Evolutionary conservation across 1,139 yeast species (phyloP).

Genomic region (Taiozyma sp.): DNA sequence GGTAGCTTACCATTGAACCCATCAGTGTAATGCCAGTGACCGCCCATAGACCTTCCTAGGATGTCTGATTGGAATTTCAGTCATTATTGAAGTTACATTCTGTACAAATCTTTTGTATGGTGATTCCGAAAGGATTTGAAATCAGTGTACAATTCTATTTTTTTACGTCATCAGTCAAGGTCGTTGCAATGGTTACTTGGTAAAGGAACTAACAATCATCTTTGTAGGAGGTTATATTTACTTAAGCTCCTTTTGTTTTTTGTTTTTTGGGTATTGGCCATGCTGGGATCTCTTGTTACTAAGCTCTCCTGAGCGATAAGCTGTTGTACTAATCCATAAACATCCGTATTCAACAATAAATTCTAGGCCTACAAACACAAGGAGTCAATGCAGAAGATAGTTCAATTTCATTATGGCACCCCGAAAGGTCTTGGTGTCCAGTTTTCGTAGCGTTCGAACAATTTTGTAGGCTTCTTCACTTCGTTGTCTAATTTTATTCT

Average conservation of each 20-base stretch:
- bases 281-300: too few relatives aligned
- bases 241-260: too few relatives aligned
- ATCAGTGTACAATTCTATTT: neutral
- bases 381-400: too few relatives aligned
- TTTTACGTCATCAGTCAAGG: too few relatives aligned
- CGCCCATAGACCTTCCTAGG: slow-evolving; percentile 63
- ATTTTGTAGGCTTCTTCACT: slow-evolving; percentile 6
- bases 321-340: too few relatives aligned
- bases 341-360: too few relatives aligned
- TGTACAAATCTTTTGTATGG: neutral
- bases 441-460: slow-evolving; percentile 28
- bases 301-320: too few relatives aligned
- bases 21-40: slow-evolving; percentile 81
- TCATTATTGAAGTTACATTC: neutral
- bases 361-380: too few relatives aligned
- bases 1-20: slow-evolving; percentile 85
- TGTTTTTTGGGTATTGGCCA: too few relatives aligned
- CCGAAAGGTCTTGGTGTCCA: slow-evolving; percentile 50
- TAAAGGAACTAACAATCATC: too few relatives aligned
- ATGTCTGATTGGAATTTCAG: slow-evolving; percentile 41
- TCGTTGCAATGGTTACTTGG: too few relatives aligned
- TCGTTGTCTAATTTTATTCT: slow-evolving; percentile 15
- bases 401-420: slow-evolving; percentile 5
- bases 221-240: too few relatives aligned
- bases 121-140: neutral